These are phyloP conservation scores for Aspergillus quadricinctus DNA, from an alignment of 2,329 filamentous ascomycete genomes.

Conservation along the genomic window DNA sequence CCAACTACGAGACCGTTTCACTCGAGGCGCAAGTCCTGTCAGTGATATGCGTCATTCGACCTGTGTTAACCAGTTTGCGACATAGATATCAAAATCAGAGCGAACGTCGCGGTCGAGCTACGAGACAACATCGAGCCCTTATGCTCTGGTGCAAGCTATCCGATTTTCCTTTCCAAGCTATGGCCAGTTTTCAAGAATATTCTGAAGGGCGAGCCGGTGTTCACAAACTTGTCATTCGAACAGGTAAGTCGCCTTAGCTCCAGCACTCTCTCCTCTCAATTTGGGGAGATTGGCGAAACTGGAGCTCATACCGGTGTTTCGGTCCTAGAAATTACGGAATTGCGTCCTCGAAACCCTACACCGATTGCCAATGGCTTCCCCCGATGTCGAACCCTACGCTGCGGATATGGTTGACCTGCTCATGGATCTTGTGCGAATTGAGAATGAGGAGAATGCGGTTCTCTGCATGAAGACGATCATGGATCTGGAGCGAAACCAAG, in stretches of 20 bases:
- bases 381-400: slow-evolving; percentile 85
- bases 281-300: not conserved
- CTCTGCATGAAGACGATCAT: slow-evolving; percentile 97
- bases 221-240: slow-evolving; percentile 83
- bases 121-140: slow-evolving; percentile 83
- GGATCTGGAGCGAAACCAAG: slow-evolving; percentile 90
- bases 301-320: slow-evolving; percentile 6
- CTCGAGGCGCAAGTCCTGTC: not conserved
- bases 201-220: slow-evolving; percentile 79
- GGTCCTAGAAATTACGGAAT: slow-evolving; percentile 73
- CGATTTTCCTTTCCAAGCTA: slow-evolving; percentile 76
- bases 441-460: slow-evolving; percentile 99
- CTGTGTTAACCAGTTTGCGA: slow-evolving; percentile 2
- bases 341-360: slow-evolving; percentile 93
- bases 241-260: slow-evolving; percentile 57
- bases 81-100: slow-evolving; percentile 74
- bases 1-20: not conserved
- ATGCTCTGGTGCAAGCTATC: slow-evolving; percentile 75
- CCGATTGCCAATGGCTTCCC: slow-evolving; percentile 69
- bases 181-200: slow-evolving; percentile 87
- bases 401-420: slow-evolving; percentile 84
- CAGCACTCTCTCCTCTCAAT: not conserved
- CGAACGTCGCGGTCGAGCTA: slow-evolving; percentile 76
- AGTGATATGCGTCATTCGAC: slow-evolving; percentile 3
- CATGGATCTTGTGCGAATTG: slow-evolving; percentile 79